Evolutionary conservation across 2,329 filamentous ascomycete genomes (phyloP).

Genomic region (Aspergillus tamarii): DNA sequence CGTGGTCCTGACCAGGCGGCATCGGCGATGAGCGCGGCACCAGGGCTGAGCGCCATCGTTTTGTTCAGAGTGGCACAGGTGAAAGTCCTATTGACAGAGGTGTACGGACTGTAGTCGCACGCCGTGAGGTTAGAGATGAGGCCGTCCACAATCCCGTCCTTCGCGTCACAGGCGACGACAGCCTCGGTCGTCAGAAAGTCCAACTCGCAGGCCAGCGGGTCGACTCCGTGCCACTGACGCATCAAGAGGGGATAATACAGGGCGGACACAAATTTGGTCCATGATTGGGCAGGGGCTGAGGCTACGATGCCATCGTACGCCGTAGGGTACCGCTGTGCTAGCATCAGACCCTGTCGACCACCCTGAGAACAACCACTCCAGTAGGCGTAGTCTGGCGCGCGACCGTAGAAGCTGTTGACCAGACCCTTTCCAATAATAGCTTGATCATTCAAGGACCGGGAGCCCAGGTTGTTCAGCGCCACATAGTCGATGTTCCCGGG

Average conservation of each 20-base stretch:
- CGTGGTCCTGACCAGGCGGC: conserved; percentile 8
- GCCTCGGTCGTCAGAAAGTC: conserved; percentile 6
- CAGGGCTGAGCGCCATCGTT: not conserved
- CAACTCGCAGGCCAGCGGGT: conserved; percentile 13
- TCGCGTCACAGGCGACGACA: conserved; percentile 10
- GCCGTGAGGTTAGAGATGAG: conserved; percentile 9
- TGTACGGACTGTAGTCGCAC: conserved; percentile 13
- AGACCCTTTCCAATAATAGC: conserved; percentile 33
- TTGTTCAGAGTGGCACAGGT: not conserved
- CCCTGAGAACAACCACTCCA: conserved; percentile 28
- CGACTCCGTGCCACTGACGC: not conserved
- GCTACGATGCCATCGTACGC: conserved; percentile 62
- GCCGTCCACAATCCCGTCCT: conserved; percentile 16
- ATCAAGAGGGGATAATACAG: conserved; percentile 15
- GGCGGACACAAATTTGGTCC: conserved; percentile 22
- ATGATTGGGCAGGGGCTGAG: conserved; percentile 50
- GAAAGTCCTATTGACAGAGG: conserved; percentile 3
- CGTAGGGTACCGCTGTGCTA: conserved; percentile 56
- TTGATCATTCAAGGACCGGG: not conserved
- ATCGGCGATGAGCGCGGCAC: not conserved
- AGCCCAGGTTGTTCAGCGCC: not conserved
- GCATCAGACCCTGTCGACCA: conserved; percentile 26
- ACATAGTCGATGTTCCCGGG: not conserved
- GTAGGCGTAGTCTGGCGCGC: conserved; percentile 19
- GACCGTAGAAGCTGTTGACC: conserved; percentile 35